phyloP scores from a whole-genome alignment of 2,329 filamentous ascomycete species.

The Coniosporium tulheliwenetii region DNA sequence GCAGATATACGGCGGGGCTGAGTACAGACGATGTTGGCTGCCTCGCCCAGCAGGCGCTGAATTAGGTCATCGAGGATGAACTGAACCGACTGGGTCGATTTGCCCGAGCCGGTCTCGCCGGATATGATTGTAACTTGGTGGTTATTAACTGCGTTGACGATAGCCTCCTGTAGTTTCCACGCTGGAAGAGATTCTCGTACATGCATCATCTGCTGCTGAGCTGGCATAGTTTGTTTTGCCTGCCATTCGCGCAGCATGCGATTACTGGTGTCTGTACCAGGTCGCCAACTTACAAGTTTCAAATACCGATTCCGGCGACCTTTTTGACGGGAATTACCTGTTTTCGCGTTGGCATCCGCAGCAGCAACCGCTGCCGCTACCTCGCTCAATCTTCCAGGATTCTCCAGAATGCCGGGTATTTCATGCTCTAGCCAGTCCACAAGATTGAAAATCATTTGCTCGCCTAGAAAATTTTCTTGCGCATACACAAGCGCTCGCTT shows the following conservation, averaged over 20 bases:
- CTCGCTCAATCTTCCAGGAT: slow-evolving; percentile 69
- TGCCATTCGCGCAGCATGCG: slow-evolving; percentile 50
- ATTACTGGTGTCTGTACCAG: slow-evolving; percentile 41
- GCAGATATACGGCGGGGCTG: slow-evolving; percentile 92
- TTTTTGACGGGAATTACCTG: slow-evolving; percentile 7
- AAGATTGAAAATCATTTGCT: slow-evolving; percentile 82
- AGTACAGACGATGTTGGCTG: slow-evolving; percentile 85
- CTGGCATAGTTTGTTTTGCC: slow-evolving; percentile 45
- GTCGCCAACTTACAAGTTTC: slow-evolving; percentile 47
- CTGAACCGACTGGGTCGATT: slow-evolving; percentile 92
- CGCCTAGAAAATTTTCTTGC: slow-evolving; percentile 54
- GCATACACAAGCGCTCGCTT: slow-evolving; percentile 61
- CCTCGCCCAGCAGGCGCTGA: slow-evolving; percentile 53
- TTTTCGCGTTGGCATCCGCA: slow-evolving; percentile 19
- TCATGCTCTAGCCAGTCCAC: slow-evolving; percentile 85
- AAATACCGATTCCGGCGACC: slow-evolving; percentile 23
- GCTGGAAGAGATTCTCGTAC: slow-evolving; percentile 66
- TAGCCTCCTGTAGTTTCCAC: slow-evolving; percentile 65
- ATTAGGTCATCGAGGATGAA: slow-evolving; percentile 91
- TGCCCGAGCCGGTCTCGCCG: slow-evolving; percentile 91
- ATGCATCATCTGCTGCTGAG: slow-evolving; percentile 59
- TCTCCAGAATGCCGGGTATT: slow-evolving; percentile 65
- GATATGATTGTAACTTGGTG: slow-evolving; percentile 93
- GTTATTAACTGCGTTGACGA: slow-evolving; percentile 58
- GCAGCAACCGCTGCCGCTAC: slow-evolving; percentile 54